Evolutionary conservation across 1,284 basidiomycete genomes (phyloP), one percentile per base, ranked within the genome.

Genomic region (Tilletia setariae): DNA sequence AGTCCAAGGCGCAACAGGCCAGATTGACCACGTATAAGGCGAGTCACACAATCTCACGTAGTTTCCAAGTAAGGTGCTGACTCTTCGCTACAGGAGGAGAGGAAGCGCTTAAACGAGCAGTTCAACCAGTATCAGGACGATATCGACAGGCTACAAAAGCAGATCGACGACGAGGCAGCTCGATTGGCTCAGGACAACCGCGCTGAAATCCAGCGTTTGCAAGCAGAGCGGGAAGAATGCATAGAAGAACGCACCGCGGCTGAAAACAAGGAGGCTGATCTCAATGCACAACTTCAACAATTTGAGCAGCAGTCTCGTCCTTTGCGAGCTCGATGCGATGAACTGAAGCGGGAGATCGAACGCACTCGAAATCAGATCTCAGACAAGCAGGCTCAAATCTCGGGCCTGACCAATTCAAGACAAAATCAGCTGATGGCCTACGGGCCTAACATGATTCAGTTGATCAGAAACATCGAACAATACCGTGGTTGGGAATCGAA

Each of bases 391-490:
- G 30, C 32, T 11, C 6, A 16, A 35, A 40, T 63, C 32, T 9
- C 25, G 35, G 19, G 13, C 4, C n/a, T 64, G 32, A 64, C 6
- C 9, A 6, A 4, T 13, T 42, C 40, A n/a, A 3, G 25, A 4
- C 7, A 6, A n/a, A n/a, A 64, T 7, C 21, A 47, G 32, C 44
- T 81, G 40, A 69, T 69, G 19, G 77, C 77, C 6, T 82, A 68
- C 61, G 80, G 80, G 0, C 67, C 72, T 19, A 72, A 71, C 35
- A 72, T 81, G 44, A 79, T 77, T 0, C 63, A 61, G 7, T 65
- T 82, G 42, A 44, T 82, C 2, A 67, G 71, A 19, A 68, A 71
- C 21, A 72, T 84, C 92, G 79, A 85, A 32, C 90, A 90, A 9
- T 86, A 89, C 44, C 83, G 80, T 19, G 67, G 74, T 23, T 82